These are phyloP conservation scores for Lachancea mirantina DNA, from an alignment of 805 yeast species.

Conservation along the genomic window DNA sequence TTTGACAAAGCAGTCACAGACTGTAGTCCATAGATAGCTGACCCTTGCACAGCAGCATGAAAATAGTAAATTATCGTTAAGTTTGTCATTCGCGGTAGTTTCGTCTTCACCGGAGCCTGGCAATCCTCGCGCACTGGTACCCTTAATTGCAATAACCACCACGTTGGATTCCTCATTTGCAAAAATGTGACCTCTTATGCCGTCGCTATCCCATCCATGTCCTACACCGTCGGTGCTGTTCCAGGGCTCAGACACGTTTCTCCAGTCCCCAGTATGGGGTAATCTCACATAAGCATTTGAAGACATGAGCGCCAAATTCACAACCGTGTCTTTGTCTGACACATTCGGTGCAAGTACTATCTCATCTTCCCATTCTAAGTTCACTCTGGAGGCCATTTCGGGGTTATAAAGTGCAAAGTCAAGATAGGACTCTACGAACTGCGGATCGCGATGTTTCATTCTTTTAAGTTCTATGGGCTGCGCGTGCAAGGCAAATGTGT, in stretches of 20 bases:
- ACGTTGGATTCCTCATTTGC: conserved; percentile 48
- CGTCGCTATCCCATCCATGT: conserved; percentile 83
- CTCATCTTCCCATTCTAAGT: conserved; percentile 60
- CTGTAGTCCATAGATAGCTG: conserved; percentile 86
- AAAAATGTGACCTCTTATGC: conserved; percentile 88
- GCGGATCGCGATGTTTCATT: conserved; percentile 45
- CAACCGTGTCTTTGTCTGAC: conserved; percentile 62
- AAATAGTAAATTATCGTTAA: conserved; percentile 81
- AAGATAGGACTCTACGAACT: conserved; percentile 58
- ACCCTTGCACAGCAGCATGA: conserved; percentile 96
- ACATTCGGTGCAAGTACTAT: conserved; percentile 62
- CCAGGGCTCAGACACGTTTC: conserved; percentile 62
- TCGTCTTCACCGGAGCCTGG: conserved; percentile 73
- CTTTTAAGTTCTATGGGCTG: conserved; percentile 28
- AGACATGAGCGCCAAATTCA: conserved; percentile 74
- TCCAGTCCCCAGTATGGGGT: conserved; percentile 82
- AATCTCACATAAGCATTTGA: conserved; percentile 83
- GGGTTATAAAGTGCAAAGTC: conserved; percentile 43
- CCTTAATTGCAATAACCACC: conserved; percentile 78
- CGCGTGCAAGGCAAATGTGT: conserved; percentile 13
- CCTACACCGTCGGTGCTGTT: conserved; percentile 43
- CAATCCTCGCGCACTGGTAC: conserved; percentile 79
- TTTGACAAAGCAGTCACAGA: conserved; percentile 83
- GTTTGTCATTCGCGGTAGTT: conserved; percentile 73
- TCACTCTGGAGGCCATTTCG: conserved; percentile 26